Percentiles rank a stretch among this genome's conserved stretches.
Conservation (phyloP, 2,329 filamentous ascomycete species). For the Microcyclosporella mali region DNA sequence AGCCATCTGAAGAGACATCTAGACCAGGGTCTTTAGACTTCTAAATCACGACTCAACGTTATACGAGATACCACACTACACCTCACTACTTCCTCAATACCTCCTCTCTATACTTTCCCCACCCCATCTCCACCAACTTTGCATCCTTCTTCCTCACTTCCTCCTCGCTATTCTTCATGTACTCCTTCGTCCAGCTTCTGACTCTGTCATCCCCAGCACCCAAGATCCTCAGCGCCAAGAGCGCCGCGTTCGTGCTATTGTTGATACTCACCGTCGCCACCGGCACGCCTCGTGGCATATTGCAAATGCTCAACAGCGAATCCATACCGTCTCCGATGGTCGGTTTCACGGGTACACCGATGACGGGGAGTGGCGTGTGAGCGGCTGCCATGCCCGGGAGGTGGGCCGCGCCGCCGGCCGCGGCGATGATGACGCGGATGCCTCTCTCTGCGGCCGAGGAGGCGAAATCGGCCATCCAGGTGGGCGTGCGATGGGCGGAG, state of each 20-base stretch:
- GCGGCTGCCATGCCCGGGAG: slow-evolving; percentile 48
- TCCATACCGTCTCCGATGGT: slow-evolving; percentile 46
- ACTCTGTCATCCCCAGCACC: slow-evolving; percentile 46
- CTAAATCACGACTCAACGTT: no score
- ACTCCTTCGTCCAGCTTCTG: slow-evolving; percentile 53
- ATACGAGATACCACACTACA: no score
- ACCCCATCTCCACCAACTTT: slow-evolving; percentile 50
- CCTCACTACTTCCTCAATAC: not conserved
- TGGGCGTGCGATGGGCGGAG: slow-evolving; percentile 56
- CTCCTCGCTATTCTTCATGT: slow-evolving; percentile 56
- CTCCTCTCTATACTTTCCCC: slow-evolving; percentile 19
- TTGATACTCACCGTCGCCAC: slow-evolving; percentile 42
- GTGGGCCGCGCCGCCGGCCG: slow-evolving; percentile 46
- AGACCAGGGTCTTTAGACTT: no score
- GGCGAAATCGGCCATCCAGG: slow-evolving; percentile 43
- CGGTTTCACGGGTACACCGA: slow-evolving; percentile 47
- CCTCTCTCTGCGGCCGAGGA: slow-evolving; percentile 30
- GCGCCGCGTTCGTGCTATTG: slow-evolving; percentile 41
- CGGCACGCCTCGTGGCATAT: slow-evolving; percentile 46
- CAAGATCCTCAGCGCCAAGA: slow-evolving; percentile 42
- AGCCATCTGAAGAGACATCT: no score
- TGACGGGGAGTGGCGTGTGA: slow-evolving; percentile 46
- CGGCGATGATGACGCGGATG: slow-evolving; percentile 44
- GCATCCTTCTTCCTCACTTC: slow-evolving; percentile 60
- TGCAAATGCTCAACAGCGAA: slow-evolving; percentile 45